These are phyloP conservation scores for Podaxis sp. DNA, from an alignment of 768 basidiomycete genomes.

Conservation along the genomic window DNA sequence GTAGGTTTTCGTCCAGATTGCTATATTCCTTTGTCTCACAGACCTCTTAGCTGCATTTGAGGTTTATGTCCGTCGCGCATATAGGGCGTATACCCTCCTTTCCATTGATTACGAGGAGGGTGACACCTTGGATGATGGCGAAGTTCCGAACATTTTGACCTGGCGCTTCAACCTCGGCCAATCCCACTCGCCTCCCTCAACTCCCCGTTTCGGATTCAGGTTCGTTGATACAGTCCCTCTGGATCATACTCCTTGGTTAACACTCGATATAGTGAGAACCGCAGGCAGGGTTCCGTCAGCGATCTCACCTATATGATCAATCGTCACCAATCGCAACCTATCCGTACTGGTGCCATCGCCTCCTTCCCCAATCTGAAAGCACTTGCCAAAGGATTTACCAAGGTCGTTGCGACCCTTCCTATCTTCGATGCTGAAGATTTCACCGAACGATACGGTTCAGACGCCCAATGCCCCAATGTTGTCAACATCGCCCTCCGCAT, in stretches of 20 bases:
- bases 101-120: constrained; percentile 96
- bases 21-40: constrained; percentile 4
- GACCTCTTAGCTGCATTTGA: constrained; percentile 77
- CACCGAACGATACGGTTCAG: constrained; percentile 69
- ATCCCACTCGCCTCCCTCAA: constrained; percentile 82
- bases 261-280: constrained; percentile 46
- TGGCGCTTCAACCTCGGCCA: constrained; percentile 97
- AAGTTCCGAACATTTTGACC: constrained; percentile 74
- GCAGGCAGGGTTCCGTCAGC: constrained; percentile 89
- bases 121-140: constrained; percentile 79
- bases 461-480: constrained; percentile 83
- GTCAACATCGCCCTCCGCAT: constrained; percentile 92
- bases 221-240: constrained; percentile 24
- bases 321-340: constrained; percentile 82
- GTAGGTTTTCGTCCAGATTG: constrained; percentile 37
- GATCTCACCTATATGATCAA: constrained; percentile 93
- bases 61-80: constrained; percentile 93
- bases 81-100: constrained; percentile 88
- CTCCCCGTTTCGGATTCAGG: constrained; percentile 62
- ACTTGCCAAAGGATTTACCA: constrained; percentile 70
- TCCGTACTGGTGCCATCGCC: constrained; percentile 88
- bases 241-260: background rate
- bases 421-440: constrained; percentile 70
- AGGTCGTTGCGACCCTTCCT: constrained; percentile 72
- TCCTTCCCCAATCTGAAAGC: constrained; percentile 79